These are phyloP conservation scores for Plasmodium fragile DNA, from an alignment of 169 alveolate genomes.

Conservation along the genomic window DNA sequence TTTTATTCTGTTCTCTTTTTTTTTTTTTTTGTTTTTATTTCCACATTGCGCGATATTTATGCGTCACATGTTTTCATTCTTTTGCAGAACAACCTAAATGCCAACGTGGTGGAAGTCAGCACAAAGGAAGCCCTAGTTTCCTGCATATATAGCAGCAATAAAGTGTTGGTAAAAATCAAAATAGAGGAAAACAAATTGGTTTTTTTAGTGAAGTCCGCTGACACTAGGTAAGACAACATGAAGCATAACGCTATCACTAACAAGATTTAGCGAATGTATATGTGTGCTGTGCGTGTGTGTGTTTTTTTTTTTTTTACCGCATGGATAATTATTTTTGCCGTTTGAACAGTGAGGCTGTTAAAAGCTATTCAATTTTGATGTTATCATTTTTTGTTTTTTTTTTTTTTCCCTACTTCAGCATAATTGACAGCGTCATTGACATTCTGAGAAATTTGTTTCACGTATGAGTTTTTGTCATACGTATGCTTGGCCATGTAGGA, in stretches of 20 bases:
- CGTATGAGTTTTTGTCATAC: background rate
- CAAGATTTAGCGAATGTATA: background rate
- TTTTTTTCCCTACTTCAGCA: conserved; percentile 16
- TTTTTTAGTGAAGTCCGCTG: conserved; percentile 72
- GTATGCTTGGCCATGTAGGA: background rate
- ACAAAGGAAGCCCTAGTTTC: conserved; percentile 56
- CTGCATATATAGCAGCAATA: conserved; percentile 42
- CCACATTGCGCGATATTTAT: background rate
- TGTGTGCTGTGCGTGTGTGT: background rate
- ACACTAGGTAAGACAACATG: conserved; percentile 36
- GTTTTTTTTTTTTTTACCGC: background rate
- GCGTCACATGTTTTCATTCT: background rate
- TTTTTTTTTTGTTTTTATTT: conserved; percentile 9
- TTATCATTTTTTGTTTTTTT: background rate
- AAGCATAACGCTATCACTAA: background rate
- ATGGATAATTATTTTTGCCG: conserved; percentile 17
- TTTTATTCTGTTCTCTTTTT: background rate
- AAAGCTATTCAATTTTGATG: background rate
- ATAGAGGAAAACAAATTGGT: conserved; percentile 66
- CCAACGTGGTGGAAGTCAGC: conserved; percentile 62
- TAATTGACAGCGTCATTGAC: conserved; percentile 59
- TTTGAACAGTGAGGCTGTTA: background rate
- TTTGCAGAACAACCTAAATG: conserved; percentile 33
- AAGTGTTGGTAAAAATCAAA: conserved; percentile 56
- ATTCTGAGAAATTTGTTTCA: conserved; percentile 68